Evolutionary conservation across 2,329 filamentous ascomycete species (phyloP), one percentile per base, ranked within the genome.

Genomic region (Blastomyces silverae): DNA sequence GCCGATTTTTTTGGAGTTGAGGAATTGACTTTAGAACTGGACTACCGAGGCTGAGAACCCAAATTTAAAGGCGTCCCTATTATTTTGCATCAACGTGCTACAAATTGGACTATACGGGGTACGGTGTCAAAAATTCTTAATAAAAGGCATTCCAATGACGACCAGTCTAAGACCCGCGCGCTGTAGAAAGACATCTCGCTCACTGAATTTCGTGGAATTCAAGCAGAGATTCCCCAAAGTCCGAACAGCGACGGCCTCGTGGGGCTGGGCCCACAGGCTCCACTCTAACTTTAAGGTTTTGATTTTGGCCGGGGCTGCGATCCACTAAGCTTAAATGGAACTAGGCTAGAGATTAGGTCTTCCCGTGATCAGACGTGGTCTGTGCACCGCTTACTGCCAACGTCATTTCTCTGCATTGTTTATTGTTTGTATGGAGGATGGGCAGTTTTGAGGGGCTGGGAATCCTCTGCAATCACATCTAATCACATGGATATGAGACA

Each of bases 331-430:
- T 28, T 3, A 20, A 50, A 17, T n/a, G 1, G 6, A 2, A 13
- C 44, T 61, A 61, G 59, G 7, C 6, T 11, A 25, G 15, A 61
- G 44, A 61, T 61, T 61, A 37, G 59, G 44, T 61, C n/a, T 61
- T 61, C 59, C 59, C 59, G 59, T 50, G 59, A 61, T 37, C 20
- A n/a, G 5, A 5, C 2, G 25, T 3, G 42, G 58, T 37, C 58
- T 37, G 44, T 61, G 58, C 42, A 17, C 3, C 4, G 44, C 37
- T 22, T 50, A 61, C 44, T 13, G 15, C 46, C 8, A 50, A 61
- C 58, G 17, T 15, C 44, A n/a, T 48, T n/a, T 17, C 25, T 60
- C 37, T 48, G 13, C 15, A 34, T 15, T 6, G 28, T 31, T 22
- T n/a, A 50, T 13, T 7, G 37, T 7, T 56, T 10, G 11, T n/a